A percentile compares a stretch with the other conserved stretches of the same genome.
Conservation (phyloP, 1,284 basidiomycete species). For the Ganoderma leucocontextum region DNA sequence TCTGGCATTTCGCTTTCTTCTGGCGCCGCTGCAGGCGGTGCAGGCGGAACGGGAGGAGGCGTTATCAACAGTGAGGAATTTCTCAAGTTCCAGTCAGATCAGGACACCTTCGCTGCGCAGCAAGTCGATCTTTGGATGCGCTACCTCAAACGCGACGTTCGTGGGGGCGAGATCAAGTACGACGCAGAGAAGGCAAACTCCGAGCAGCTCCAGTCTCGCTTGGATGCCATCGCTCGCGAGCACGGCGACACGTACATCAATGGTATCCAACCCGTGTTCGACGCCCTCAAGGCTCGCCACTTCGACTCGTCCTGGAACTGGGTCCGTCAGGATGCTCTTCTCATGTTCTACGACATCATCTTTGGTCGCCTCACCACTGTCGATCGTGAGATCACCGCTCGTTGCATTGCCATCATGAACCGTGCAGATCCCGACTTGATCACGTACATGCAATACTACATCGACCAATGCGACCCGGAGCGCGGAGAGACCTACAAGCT, state of each 20-base stretch:
- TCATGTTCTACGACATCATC: constrained; percentile 98
- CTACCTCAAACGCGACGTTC: constrained; percentile 93
- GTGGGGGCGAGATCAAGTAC: constrained; percentile 89
- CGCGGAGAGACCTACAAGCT: constrained; percentile 93
- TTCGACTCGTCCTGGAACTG: constrained; percentile 99
- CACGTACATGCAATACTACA: constrained; percentile 96
- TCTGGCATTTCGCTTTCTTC: constrained; percentile 86
- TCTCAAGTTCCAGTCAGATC: constrained; percentile 93
- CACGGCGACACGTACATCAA: constrained; percentile 95
- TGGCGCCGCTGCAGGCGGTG: constrained; percentile 68
- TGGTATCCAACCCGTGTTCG: constrained; percentile 94
- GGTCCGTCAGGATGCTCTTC: constrained; percentile 94
- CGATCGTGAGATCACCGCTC: constrained; percentile 95
- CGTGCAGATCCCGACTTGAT: constrained; percentile 92
- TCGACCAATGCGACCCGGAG: constrained; percentile 83
- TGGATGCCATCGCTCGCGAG: constrained; percentile 90
- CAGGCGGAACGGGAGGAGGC: constrained; percentile 74
- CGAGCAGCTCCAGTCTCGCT: constrained; percentile 80
- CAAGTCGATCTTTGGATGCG: constrained; percentile 97
- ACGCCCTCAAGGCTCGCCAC: constrained; percentile 94
- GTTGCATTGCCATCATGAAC: constrained; percentile 97
- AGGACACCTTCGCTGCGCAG: constrained; percentile 91
- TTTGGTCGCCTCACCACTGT: constrained; percentile 93
- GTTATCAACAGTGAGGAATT: constrained; percentile 99
- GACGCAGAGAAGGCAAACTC: constrained; percentile 86